phyloP scores from a whole-genome alignment of 129 eudicot genomes.

The Tagetes patula region DNA sequence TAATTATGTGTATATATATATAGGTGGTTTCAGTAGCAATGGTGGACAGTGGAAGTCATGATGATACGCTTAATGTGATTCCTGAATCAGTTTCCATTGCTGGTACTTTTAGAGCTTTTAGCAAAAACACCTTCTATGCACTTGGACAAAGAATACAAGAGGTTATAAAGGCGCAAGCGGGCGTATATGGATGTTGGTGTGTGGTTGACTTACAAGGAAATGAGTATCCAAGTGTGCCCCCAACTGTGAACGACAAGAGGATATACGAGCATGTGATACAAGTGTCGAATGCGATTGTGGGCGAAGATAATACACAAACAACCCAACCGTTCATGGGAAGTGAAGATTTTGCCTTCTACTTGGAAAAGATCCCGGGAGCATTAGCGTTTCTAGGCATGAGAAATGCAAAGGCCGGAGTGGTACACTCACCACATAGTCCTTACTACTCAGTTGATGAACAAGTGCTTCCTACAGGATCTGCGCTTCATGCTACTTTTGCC shows the following conservation, averaged over 20 bases:
- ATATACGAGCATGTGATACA: conserved; percentile 44
- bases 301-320: conserved; percentile 31
- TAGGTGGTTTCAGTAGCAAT: conserved; percentile 69
- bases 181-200: conserved; percentile 54
- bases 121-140: conserved; percentile 50
- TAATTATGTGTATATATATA: background rate
- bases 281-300: conserved; percentile 48
- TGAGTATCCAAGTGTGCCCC: conserved; percentile 52
- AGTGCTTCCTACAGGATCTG: conserved; percentile 66
- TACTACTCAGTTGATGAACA: conserved; percentile 53
- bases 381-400: conserved; percentile 53
- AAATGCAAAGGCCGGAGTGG: conserved; percentile 37
- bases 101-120: conserved; percentile 70
- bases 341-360: conserved; percentile 64
- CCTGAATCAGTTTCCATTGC: conserved; percentile 54
- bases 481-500: conserved; percentile 66
- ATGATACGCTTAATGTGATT: conserved; percentile 31
- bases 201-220: conserved; percentile 46
- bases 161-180: conserved; percentile 57
- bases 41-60: conserved; percentile 51
- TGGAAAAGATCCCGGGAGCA: conserved; percentile 52
- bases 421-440: conserved; percentile 65
- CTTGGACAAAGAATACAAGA: conserved; percentile 61
- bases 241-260: conserved; percentile 51
- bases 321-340: conserved; percentile 57